phyloP scores from a whole-genome alignment of 2,329 filamentous ascomycete species.

The Phaeosphaeriaceae sp. region DNA sequence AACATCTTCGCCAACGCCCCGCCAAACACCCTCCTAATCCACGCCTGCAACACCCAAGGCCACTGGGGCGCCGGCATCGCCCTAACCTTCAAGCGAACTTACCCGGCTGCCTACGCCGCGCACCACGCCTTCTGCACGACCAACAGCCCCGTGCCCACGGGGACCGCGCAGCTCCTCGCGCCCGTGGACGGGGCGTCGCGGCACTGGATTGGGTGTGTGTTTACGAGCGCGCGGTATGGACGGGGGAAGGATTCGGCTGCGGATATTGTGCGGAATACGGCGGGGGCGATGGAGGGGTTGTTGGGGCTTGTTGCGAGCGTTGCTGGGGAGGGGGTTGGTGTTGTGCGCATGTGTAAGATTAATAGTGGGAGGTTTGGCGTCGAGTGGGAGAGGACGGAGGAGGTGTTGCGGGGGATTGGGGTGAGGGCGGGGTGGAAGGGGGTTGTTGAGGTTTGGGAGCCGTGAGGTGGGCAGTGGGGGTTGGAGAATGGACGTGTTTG shows the following conservation, averaged over 20 bases:
- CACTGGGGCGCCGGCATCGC: slow-evolving; percentile 67
- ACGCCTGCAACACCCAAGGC: slow-evolving; percentile 66
- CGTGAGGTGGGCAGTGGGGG: slow-evolving; percentile 10
- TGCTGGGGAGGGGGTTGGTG: slow-evolving; percentile 23
- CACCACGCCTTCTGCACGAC: slow-evolving; percentile 57
- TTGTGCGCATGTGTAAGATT: slow-evolving; percentile 60
- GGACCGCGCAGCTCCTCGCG: slow-evolving; percentile 61
- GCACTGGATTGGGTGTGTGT: slow-evolving; percentile 66
- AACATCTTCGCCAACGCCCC: slow-evolving; percentile 61
- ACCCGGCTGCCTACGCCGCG: slow-evolving; percentile 57
- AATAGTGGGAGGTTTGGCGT: slow-evolving; percentile 65
- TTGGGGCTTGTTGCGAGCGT: slow-evolving; percentile 52
- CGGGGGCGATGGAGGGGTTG: slow-evolving; percentile 56
- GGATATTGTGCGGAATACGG: slow-evolving; percentile 58
- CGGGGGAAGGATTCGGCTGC: slow-evolving; percentile 49
- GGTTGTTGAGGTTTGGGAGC: slow-evolving; percentile 38
- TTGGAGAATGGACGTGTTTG: too few species aligned
- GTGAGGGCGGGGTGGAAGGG: slow-evolving; percentile 29
- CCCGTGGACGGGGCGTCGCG: slow-evolving; percentile 49
- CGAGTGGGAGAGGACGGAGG: slow-evolving; percentile 58
- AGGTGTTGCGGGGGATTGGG: slow-evolving; percentile 45
- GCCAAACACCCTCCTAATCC: slow-evolving; percentile 58
- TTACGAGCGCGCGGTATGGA: slow-evolving; percentile 61
- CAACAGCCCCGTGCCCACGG: slow-evolving; percentile 44
- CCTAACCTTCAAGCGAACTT: slow-evolving; percentile 55